These are phyloP conservation scores for Globisporangium ultimum DNA, from an alignment of 352 stramenopile genomes.

Conservation along the genomic window DNA sequence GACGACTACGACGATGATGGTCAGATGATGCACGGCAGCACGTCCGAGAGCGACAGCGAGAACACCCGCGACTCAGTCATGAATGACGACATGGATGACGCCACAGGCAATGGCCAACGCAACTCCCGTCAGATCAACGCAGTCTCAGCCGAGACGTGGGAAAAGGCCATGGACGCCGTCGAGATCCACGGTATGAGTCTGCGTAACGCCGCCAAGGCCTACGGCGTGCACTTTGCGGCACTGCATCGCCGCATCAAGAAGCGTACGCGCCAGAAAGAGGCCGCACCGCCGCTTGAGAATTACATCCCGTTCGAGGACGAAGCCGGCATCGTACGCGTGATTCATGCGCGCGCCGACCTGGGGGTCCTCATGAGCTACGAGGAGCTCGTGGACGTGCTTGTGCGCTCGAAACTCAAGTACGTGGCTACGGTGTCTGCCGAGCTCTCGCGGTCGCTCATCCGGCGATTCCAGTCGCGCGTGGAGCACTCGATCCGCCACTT, in stretches of 20 bases:
- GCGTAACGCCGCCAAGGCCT: constrained; percentile 50
- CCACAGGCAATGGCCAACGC: too few relatives aligned
- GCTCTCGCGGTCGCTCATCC: constrained; percentile 34
- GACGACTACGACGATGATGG: constrained; percentile 11
- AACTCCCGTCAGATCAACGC: constrained; percentile 49
- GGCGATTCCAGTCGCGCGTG: constrained; percentile 51
- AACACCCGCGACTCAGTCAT: constrained; percentile 16
- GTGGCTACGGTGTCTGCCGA: constrained; percentile 33
- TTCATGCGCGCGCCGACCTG: constrained; percentile 63
- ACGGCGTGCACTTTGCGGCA: constrained; percentile 66
- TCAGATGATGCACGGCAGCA: constrained; percentile 16
- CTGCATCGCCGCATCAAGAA: constrained; percentile 70
- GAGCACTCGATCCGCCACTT: constrained; percentile 63
- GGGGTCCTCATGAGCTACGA: constrained; percentile 68
- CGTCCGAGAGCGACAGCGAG: constrained; percentile 30
- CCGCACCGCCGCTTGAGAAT: constrained; percentile 34
- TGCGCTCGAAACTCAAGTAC: constrained; percentile 62
- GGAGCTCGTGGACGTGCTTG: constrained; percentile 60
- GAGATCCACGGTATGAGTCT: constrained; percentile 70
- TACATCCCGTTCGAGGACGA: constrained; percentile 65
- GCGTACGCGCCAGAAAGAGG: constrained; percentile 40
- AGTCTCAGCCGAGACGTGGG: constrained; percentile 57
- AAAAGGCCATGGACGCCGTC: constrained; percentile 64
- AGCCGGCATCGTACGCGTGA: constrained; percentile 61
- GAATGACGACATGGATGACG: background rate